Conservation (phyloP, 192 early-diverging fungal species). For the Umbelopsis sp. region DNA sequence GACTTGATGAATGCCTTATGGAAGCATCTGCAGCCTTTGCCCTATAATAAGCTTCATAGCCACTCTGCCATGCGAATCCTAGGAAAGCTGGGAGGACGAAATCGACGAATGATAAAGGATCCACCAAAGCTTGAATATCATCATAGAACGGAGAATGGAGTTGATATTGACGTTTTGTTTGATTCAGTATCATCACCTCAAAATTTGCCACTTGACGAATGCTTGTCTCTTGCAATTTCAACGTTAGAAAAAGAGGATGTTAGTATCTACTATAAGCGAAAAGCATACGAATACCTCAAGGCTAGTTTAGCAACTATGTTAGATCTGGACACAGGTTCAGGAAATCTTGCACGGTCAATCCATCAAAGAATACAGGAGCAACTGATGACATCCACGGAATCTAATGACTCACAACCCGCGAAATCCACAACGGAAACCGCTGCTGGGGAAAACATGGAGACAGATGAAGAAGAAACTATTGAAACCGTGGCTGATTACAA, state of each 20-base stretch:
- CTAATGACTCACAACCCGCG: background rate
- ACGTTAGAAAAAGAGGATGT: slow-evolving; percentile 57
- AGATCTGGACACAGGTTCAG: slow-evolving; percentile 59
- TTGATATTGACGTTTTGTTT: slow-evolving; percentile 66
- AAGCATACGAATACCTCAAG: slow-evolving; percentile 71
- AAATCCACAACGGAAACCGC: background rate
- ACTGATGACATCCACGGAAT: background rate
- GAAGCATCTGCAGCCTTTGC: slow-evolving; percentile 86
- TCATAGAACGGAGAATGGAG: slow-evolving; percentile 48
- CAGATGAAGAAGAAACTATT: slow-evolving; percentile 40
- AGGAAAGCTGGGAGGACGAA: slow-evolving; percentile 97
- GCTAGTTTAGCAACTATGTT: slow-evolving; percentile 67
- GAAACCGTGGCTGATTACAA: background rate
- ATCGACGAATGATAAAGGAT: slow-evolving; percentile 82
- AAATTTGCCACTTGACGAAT: slow-evolving; percentile 59
- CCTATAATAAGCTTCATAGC: slow-evolving; percentile 82
- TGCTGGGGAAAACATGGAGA: slow-evolving; percentile 45
- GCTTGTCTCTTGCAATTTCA: slow-evolving; percentile 50
- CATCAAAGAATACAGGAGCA: slow-evolving; percentile 42
- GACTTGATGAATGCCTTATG: slow-evolving; percentile 95
- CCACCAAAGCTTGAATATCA: slow-evolving; percentile 56
- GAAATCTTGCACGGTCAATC: slow-evolving; percentile 45
- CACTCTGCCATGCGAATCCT: slow-evolving; percentile 89
- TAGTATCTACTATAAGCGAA: slow-evolving; percentile 53
- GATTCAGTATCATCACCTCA: slow-evolving; percentile 49